Evolutionary conservation across 208 protist genomes (phyloP).

Genomic region (Trypanosoma brucei): DNA sequence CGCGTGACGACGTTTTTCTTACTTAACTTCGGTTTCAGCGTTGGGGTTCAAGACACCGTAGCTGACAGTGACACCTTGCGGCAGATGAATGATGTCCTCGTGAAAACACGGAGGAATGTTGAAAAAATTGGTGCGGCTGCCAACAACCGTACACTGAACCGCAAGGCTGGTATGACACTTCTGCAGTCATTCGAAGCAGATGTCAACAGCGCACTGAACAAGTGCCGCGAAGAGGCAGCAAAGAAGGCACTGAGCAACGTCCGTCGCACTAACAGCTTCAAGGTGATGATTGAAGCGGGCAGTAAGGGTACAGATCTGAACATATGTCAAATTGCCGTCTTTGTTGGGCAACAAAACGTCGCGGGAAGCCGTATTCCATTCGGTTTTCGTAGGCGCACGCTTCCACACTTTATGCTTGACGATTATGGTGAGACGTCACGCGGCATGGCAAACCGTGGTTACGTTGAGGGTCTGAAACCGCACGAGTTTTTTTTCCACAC

Average conservation of each 20-base stretch:
- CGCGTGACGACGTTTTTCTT: conserved; percentile 97
- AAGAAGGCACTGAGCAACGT: conserved; percentile 83
- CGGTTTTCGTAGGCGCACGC: conserved; percentile 94
- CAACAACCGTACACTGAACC: conserved; percentile 92
- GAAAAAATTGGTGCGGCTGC: conserved; percentile 88
- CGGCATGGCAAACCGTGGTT: conserved; percentile 99
- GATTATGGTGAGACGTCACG: conserved; percentile 96
- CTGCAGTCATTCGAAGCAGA: conserved; percentile 98
- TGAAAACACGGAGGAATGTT: conserved; percentile 86
- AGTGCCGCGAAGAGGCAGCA: conserved; percentile 89
- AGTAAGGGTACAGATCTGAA: conserved; percentile 99
- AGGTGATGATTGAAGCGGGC: conserved; percentile 96
- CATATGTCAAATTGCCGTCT: conserved; percentile 99
- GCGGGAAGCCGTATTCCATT: conserved; percentile 98
- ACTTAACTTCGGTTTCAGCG: conserved; percentile 93
- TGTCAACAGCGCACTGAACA: conserved; percentile 95
- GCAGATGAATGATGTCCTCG: conserved; percentile 91
- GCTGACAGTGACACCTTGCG: conserved; percentile 90
- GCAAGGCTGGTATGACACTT: conserved; percentile 93
- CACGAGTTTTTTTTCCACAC: conserved; percentile 99
- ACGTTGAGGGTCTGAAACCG: conserved; percentile 97
- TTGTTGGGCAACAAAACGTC: conserved; percentile 99
- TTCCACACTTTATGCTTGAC: conserved; percentile 99
- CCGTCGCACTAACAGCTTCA: conserved; percentile 91
- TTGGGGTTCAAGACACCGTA: conserved; percentile 98